Base-by-base conservation (phyloP, 2,329 filamentous ascomycete species). In the Coccinonectria pachysandricola region DNA sequence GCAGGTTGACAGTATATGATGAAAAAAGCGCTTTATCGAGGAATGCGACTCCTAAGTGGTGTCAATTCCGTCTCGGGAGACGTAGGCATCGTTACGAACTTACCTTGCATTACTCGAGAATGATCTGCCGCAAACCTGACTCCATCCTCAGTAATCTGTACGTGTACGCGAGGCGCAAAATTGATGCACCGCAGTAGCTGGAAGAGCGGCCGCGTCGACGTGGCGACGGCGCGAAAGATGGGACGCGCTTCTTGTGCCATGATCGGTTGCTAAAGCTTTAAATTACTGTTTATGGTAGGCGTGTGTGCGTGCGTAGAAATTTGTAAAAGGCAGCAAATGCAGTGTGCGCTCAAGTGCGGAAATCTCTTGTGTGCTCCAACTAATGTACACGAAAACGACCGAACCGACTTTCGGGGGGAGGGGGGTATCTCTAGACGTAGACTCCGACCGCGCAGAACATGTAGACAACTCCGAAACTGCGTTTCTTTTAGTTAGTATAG, bases 401-500 rank as follows among this genome's bases (percentile, higher is more conserved):
- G 41, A 40, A 41, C 33, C 53, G 52, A 34, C 39, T 33, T 46
- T 46, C 45, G 44, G 26, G 46, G 56, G 61, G 59, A 45, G 43
- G 25, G 46, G 56, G 61, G 59, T 64, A 61, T 73, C 55, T 66
- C 74, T n/a, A 98, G 57, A 98, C 85, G 76, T 98, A 96, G 52
- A 98, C 91, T 55, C 91, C 91, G 54, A 91, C 91, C 34, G 87
- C 91, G 61, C 91, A 98, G 62, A 98, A 96, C 80, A 95, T 94
- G 62, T 91, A 95, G 23, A 98, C 86, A 26, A 88, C 79, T 45
- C 91, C 91, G 57, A 94, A 82, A 26, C 88, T 95, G 50, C 8
- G 13, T n/a, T n/a, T n/a, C n/a, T n/a, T n/a, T 15, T 15, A 8
- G 14, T 45, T 28, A 52, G 52, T 27, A 21, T 26, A 16, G 13